phyloP scores from a whole-genome alignment of 768 basidiomycete species.

The Phlegmacium glaucopus region DNA sequence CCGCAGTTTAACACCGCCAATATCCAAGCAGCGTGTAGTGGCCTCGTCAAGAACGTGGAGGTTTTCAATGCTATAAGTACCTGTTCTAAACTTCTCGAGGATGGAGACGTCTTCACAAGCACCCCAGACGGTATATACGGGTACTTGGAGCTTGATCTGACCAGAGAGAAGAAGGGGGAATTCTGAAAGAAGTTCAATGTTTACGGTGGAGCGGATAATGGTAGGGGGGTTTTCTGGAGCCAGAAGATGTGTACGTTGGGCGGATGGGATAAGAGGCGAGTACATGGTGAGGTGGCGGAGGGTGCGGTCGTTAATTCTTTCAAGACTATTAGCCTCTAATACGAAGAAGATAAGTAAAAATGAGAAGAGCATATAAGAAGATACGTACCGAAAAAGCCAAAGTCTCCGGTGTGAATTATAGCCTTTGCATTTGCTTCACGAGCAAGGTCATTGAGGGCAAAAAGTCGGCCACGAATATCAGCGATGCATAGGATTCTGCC shows the following conservation, averaged over 20 bases:
- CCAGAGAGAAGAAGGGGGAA: slow-evolving; percentile 90
- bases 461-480: slow-evolving; percentile 87
- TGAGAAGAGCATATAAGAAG: slow-evolving; percentile 3
- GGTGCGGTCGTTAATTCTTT: slow-evolving; percentile 92
- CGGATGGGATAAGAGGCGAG: slow-evolving; percentile 86
- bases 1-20: slow-evolving; percentile 91
- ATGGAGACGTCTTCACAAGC: slow-evolving; percentile 95
- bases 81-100: slow-evolving; percentile 88
- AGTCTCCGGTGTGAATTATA: slow-evolving; percentile 97
- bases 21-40: slow-evolving; percentile 86
- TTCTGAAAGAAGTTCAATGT: slow-evolving; percentile 83
- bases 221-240: slow-evolving; percentile 65
- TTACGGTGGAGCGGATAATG: slow-evolving; percentile 68
- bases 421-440: slow-evolving; percentile 86
- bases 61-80: slow-evolving; percentile 82
- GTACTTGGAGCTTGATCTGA: slow-evolving; percentile 86
- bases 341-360: not conserved
- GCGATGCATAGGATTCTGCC: slow-evolving; percentile 93
- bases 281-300: slow-evolving; percentile 96
- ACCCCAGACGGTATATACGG: slow-evolving; percentile 96
- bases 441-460: slow-evolving; percentile 87
- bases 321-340: slow-evolving; percentile 72
- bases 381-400: slow-evolving; percentile 89
- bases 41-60: slow-evolving; percentile 93
- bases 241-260: slow-evolving; percentile 77